phyloP scores from a whole-genome alignment of 2,329 filamentous ascomycete genomes.

The Trichophyton rubrum region DNA sequence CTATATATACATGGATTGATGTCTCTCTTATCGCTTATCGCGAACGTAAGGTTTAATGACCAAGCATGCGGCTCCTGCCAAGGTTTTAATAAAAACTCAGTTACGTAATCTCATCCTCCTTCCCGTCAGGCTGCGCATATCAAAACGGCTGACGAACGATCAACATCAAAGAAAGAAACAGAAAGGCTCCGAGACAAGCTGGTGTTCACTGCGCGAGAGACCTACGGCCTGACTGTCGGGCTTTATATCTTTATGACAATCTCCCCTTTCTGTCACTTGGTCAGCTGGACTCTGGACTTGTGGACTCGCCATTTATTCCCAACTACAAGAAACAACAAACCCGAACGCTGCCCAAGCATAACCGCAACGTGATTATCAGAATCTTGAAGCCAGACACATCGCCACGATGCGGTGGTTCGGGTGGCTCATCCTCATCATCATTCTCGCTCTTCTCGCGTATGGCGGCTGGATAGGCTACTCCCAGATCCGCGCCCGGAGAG shows the following conservation, averaged over 20 bases:
- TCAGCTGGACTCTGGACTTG: not conserved
- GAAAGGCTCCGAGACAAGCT: not conserved
- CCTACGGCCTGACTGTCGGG: not conserved
- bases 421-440: conserved; percentile 34
- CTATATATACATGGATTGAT: not conserved
- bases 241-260: not conserved
- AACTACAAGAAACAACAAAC: too few relatives aligned
- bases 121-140: not conserved
- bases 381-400: not conserved
- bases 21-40: too few relatives aligned
- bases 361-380: not conserved
- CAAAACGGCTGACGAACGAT: too few relatives aligned
- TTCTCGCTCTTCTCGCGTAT: conserved; percentile 48
- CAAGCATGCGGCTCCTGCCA: conserved; percentile 2
- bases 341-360: too few relatives aligned
- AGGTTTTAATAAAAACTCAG: not conserved
- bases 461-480: conserved; percentile 59
- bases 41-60: not conserved
- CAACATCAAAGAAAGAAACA: too few relatives aligned
- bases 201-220: not conserved
- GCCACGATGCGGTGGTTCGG: conserved; percentile 40
- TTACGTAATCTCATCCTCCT: not conserved
- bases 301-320: not conserved
- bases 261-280: not conserved
- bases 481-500: conserved; percentile 57